These are phyloP conservation scores for Hemerocallis citrina DNA, from an alignment of 106 monocot species.

Conservation along the genomic window DNA sequence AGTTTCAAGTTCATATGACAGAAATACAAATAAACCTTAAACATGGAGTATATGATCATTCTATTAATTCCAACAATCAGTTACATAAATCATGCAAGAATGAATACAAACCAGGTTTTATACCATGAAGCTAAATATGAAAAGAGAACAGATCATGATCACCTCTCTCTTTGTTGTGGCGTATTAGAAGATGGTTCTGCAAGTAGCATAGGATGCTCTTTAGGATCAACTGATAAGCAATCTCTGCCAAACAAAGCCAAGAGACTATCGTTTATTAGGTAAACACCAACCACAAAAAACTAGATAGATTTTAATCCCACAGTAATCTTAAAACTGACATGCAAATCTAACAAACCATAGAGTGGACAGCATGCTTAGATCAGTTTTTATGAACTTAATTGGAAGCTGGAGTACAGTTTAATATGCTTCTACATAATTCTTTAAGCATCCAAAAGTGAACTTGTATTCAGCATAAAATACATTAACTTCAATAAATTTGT, in stretches of 20 bases:
- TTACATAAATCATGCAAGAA: not conserved
- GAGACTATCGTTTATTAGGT: not conserved
- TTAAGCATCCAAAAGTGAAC: no score
- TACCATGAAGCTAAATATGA: not conserved
- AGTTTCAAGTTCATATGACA: no score
- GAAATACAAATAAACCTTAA: not conserved
- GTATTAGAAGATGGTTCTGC: constrained; percentile 85
- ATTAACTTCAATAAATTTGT: no score
- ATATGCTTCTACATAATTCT: no score
- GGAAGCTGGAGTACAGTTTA: no score
- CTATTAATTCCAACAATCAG: no score
- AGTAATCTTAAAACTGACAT: not conserved
- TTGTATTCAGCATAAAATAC: no score
- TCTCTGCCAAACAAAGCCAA: constrained; percentile 36
- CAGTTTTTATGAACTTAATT: no score
- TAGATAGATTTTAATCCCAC: not conserved
- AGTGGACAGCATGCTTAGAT: not conserved
- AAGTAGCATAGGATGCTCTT: constrained; percentile 92
- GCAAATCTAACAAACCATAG: not conserved
- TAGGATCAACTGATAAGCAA: constrained; percentile 75
- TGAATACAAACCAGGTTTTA: not conserved
- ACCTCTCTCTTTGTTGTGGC: constrained; percentile 94
- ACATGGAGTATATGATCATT: no score
- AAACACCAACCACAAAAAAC: not conserved
- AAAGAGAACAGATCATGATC: constrained; percentile 1